phyloP scores from a whole-genome alignment of 2,329 filamentous ascomycete species.

The Ophiostoma fasciatum region DNA sequence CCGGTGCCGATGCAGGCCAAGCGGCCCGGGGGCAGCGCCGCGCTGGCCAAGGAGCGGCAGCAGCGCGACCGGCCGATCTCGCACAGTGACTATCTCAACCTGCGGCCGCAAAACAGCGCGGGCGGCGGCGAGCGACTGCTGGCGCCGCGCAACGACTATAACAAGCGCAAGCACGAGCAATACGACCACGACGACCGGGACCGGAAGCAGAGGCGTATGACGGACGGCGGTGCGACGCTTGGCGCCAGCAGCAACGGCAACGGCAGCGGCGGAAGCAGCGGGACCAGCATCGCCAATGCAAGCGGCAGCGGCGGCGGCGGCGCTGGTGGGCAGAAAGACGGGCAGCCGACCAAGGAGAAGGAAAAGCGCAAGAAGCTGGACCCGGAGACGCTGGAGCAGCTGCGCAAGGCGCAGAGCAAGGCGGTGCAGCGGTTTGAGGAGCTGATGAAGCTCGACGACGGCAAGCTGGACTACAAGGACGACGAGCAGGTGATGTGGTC shows the following conservation, averaged over 20 bases:
- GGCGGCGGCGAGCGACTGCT: constrained; percentile 28
- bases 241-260: constrained; percentile 10
- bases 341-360: constrained; percentile 21
- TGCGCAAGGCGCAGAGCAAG: constrained; percentile 19
- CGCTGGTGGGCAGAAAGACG: constrained; percentile 16
- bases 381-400: constrained; percentile 21
- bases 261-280: constrained; percentile 13
- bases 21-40: constrained; percentile 26
- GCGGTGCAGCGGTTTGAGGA: constrained; percentile 23
- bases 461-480: constrained; percentile 20
- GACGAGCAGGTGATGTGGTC: constrained; percentile 24
- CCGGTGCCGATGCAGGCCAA: constrained; percentile 45
- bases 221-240: constrained; percentile 20
- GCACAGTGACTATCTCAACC: constrained; percentile 13
- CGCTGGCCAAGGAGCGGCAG: constrained; percentile 33
- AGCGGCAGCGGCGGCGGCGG: constrained; percentile 12
- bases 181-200: constrained; percentile 35
- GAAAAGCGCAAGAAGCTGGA: constrained; percentile 22
- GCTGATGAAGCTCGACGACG: constrained; percentile 21
- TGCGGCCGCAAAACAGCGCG: constrained; percentile 9
- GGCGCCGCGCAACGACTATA: constrained; percentile 36
- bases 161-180: constrained; percentile 51
- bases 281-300: constrained; percentile 13
- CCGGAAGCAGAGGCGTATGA: constrained; percentile 33
- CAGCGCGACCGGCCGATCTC: constrained; percentile 29